Evolutionary conservation across 257 asterid genomes (phyloP).

Genomic region (Solanum corneliomulleri): DNA sequence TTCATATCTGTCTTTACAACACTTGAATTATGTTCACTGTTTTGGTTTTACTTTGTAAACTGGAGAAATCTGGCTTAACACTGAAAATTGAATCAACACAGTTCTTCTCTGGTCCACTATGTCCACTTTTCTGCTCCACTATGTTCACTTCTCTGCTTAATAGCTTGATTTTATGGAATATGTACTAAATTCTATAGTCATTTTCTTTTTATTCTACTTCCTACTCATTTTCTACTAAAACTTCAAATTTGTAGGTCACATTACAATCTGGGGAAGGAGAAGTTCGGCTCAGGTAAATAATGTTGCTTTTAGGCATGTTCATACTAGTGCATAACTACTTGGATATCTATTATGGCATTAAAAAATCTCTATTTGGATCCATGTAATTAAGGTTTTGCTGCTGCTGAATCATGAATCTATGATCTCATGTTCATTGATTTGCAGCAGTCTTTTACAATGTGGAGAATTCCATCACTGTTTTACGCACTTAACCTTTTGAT

Average conservation of each 20-base stretch:
- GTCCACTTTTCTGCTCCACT: background rate
- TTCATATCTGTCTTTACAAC: background rate
- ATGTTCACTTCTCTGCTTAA: background rate
- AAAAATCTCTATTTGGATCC: background rate
- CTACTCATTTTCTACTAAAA: background rate
- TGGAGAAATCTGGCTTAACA: background rate
- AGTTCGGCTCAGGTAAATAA: slow-evolving; percentile 69
- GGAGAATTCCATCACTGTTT: background rate
- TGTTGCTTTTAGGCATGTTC: background rate
- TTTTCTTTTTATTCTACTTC: background rate
- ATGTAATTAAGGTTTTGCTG: background rate
- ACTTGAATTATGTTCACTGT: background rate
- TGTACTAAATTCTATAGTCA: background rate
- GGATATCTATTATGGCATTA: background rate
- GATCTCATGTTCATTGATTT: background rate
- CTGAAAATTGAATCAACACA: too few relatives aligned
- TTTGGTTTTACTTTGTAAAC: background rate
- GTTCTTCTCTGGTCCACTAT: background rate
- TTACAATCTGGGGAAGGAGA: slow-evolving; percentile 67
- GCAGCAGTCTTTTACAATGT: background rate
- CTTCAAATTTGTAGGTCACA: slow-evolving; percentile 34
- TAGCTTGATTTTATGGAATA: background rate
- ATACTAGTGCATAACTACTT: background rate
- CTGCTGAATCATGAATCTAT: background rate
- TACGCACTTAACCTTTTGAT: background rate